Conservation (phyloP, 2,329 filamentous ascomycete species). For the Penicillium sp. region DNA sequence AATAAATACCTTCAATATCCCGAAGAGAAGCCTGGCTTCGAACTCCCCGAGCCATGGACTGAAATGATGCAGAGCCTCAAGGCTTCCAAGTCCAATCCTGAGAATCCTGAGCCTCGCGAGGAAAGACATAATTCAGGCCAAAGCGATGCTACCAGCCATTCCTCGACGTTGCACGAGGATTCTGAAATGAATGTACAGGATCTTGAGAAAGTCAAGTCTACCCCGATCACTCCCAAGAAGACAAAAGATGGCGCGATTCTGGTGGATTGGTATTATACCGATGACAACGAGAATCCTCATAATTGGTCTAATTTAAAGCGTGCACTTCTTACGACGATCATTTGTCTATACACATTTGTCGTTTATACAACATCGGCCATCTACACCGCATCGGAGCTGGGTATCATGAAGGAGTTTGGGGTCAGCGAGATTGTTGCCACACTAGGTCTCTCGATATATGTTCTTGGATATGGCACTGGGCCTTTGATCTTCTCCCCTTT, state of each 20-base stretch:
- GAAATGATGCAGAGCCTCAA: slow-evolving; percentile 13
- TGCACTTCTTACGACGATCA: slow-evolving; percentile 20
- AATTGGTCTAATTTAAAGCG: slow-evolving; percentile 36
- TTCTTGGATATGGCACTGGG: slow-evolving; percentile 54
- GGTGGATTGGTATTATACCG: slow-evolving; percentile 35
- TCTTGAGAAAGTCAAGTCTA: slow-evolving; percentile 30
- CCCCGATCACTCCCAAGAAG: slow-evolving; percentile 31
- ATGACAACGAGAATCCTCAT: slow-evolving; percentile 29
- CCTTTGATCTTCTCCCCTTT: slow-evolving; percentile 67
- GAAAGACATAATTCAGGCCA: not conserved
- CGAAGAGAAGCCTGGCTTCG: slow-evolving; percentile 40
- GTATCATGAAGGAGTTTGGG: slow-evolving; percentile 27
- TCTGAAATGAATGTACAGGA: slow-evolving; percentile 27
- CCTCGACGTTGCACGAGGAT: slow-evolving; percentile 9
- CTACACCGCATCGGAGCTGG: slow-evolving; percentile 28
- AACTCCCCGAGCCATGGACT: slow-evolving; percentile 26
- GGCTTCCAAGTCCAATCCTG: not conserved
- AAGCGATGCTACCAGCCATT: slow-evolving; percentile 9
- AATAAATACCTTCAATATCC: slow-evolving; percentile 47
- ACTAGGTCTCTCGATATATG: slow-evolving; percentile 36
- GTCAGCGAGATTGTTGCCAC: slow-evolving; percentile 29
- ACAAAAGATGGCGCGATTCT: slow-evolving; percentile 38
- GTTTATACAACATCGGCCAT: slow-evolving; percentile 39
- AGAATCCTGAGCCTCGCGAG: not conserved
- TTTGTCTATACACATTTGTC: slow-evolving; percentile 38